Conservation (phyloP, 2,329 filamentous ascomycete genomes). For the Aureobasidium sp. region DNA sequence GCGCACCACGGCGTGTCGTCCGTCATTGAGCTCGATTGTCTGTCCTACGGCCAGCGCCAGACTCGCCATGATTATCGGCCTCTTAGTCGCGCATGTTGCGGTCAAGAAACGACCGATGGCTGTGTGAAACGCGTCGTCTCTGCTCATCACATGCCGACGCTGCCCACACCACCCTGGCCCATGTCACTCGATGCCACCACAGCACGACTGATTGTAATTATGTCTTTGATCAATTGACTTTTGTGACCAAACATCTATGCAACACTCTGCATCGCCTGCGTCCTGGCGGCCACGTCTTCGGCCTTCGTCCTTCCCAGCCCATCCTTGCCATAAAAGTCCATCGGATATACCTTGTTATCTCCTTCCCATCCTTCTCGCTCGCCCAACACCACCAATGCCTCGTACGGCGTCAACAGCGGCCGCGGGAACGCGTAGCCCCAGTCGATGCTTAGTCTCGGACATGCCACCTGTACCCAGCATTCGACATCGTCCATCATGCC, state of each 20-base stretch:
- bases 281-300: constrained; percentile 23
- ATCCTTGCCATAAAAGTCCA: constrained; percentile 96
- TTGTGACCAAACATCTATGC: neutral
- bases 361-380: constrained; percentile 61
- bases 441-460: constrained; percentile 93
- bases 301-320: constrained; percentile 71
- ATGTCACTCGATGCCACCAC: too few species aligned
- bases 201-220: too few species aligned
- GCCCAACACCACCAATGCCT: constrained; percentile 84
- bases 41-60: constrained; percentile 51
- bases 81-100: neutral
- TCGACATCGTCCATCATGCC: constrained; percentile 90
- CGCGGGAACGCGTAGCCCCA: constrained; percentile 95
- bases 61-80: constrained; percentile 24
- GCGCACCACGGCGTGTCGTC: constrained; percentile 67
- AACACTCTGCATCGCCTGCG: constrained; percentile 18
- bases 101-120: too few species aligned
- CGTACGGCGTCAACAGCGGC: constrained; percentile 86
- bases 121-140: constrained; percentile 5
- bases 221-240: too few species aligned
- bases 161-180: too few species aligned
- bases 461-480: constrained; percentile 97
- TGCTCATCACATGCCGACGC: too few species aligned
- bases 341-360: constrained; percentile 58
- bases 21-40: constrained; percentile 70